Conservation (phyloP, 2,329 filamentous ascomycete genomes). For the Eutypa lata region DNA sequence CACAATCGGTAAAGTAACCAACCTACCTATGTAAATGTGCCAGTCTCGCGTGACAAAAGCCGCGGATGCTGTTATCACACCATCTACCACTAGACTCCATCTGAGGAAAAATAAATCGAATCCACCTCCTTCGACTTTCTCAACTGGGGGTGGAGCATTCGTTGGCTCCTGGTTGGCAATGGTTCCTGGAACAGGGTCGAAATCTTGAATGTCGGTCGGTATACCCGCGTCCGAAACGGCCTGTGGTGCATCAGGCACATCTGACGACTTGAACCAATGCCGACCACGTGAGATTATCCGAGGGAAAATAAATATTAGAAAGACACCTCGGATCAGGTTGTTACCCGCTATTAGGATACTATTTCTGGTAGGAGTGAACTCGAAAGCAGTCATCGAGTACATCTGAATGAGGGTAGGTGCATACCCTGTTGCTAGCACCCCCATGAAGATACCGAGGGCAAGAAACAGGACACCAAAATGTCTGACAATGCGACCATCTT, state of each 20-base stretch:
- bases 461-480: conserved; percentile 19
- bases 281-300: conserved; percentile 19
- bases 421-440: conserved; percentile 20
- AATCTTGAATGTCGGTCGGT: conserved; percentile 15
- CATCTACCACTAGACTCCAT: conserved; percentile 20
- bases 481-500: conserved; percentile 11
- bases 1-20: too few relatives aligned
- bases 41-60: conserved; percentile 19
- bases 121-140: conserved; percentile 13
- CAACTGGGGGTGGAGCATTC: conserved; percentile 11
- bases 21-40: conserved; percentile 23
- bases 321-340: conserved; percentile 16
- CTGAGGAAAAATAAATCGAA: conserved; percentile 23
- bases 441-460: conserved; percentile 17
- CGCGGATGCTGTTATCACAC: conserved; percentile 16
- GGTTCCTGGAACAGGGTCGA: conserved; percentile 10
- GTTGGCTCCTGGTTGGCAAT: conserved; percentile 13
- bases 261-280: conserved; percentile 9
- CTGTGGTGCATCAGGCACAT: not conserved
- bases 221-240: conserved; percentile 9
- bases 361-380: conserved; percentile 18
- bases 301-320: conserved; percentile 25
- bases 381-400: conserved; percentile 20
- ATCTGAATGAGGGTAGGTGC: conserved; percentile 21
- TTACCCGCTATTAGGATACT: conserved; percentile 18